phyloP scores from a whole-genome alignment of 129 eudicot genomes.

The Artemisia annua region DNA sequence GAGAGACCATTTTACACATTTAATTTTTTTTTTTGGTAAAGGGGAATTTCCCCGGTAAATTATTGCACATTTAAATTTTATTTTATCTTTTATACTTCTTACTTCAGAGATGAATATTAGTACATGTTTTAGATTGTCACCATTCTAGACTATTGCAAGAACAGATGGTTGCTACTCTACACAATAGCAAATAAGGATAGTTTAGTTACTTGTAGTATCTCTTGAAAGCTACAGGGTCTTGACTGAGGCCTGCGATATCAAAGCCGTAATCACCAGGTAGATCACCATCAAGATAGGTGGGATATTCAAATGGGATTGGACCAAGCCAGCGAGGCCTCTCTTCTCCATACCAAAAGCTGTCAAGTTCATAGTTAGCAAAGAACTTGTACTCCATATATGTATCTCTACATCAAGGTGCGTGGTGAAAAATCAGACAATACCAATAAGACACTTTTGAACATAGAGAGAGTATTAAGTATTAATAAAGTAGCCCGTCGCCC shows the following conservation, averaged over 20 bases:
- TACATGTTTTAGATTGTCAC: not conserved
- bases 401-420: too few species aligned
- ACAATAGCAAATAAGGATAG: not conserved
- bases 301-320: constrained; percentile 80
- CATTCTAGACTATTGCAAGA: too few species aligned
- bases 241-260: constrained; percentile 81
- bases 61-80: too few species aligned
- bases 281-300: constrained; percentile 77
- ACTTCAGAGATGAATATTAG: not conserved
- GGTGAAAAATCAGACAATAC: too few species aligned
- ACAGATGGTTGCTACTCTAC: too few species aligned
- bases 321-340: constrained; percentile 98
- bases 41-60: too few species aligned
- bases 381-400: not conserved
- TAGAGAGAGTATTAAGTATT: not conserved
- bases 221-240: constrained; percentile 73
- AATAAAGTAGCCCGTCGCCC: too few species aligned
- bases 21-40: too few species aligned
- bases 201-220: constrained; percentile 64
- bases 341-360: constrained; percentile 95
- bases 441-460: not conserved
- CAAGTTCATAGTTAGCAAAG: not conserved
- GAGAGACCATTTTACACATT: too few species aligned
- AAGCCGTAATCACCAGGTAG: constrained; percentile 98
- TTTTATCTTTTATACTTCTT: too few species aligned